Evolutionary conservation across 805 yeast species (phyloP), one percentile per base, ranked within the genome.

Genomic region (Barnettozyma wickerhamii): DNA sequence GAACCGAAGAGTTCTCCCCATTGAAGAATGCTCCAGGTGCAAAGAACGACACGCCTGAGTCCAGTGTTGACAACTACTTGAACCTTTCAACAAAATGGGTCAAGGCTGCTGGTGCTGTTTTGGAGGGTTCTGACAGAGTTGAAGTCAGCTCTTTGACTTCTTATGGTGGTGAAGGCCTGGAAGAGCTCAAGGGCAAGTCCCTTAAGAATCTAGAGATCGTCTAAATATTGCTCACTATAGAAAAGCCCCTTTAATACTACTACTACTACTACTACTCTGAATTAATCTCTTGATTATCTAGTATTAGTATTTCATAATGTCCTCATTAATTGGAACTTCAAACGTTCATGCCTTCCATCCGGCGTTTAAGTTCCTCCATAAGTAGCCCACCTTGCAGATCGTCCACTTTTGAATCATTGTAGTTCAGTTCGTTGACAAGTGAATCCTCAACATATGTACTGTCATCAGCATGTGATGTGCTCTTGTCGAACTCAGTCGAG

Each of bases 1-100:
- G 99, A 61, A 48, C 66, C 4, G 80, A 79, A 43, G 99, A 93
- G 63, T 93, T 93, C 58, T 83, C 96, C 15, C 99, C 99, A 4
- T 75, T 93, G 63, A 93, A 93, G 58, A 93, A 93, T 63, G 95
- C 87, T 2, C 78, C 83, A 12, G 95, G 89, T 17, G 74, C 95
- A n/a, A 67, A 70, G 18, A 79, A 77, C 55, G 97, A 91, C 64
- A 82, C 87, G 37, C 95, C 97, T 21, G 84, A 78, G 47, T 81
- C 96, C 2, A 86, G 95, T 49, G 74, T 81, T 45, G 60, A 55
- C 4, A 82, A 83, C 51, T 77, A 78, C 47, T 65, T 90, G 52
- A 62, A 65, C 28, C 72, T 90, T 57, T 80, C 89, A 24, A 79
- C 87, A 14, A 66, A 70, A 38, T 91, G 98, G 97, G 70, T 85